These are phyloP conservation scores for Umbellularia californica DNA, from an alignment of 164 flowering plant genomes.

Conservation along the genomic window DNA sequence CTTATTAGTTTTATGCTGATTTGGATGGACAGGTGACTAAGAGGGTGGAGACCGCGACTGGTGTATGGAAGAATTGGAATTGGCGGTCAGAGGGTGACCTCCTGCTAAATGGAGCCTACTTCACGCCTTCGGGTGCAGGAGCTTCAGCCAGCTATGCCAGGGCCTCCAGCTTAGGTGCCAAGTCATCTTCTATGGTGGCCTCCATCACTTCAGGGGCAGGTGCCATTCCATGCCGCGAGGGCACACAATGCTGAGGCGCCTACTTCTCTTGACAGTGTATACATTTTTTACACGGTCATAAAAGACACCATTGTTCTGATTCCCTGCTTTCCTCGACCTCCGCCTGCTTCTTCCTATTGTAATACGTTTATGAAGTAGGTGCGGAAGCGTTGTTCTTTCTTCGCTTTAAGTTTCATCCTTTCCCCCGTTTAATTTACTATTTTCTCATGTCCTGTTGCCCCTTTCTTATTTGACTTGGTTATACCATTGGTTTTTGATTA, in stretches of 20 bases:
- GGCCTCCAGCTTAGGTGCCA: slow-evolving; percentile 92
- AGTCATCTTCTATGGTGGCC: slow-evolving; percentile 84
- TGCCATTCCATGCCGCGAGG: slow-evolving; percentile 63
- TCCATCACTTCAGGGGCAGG: slow-evolving; percentile 78
- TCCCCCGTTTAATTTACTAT: slow-evolving; percentile 1
- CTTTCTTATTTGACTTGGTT: too few relatives aligned
- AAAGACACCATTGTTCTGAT: background rate
- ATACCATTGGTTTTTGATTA: slow-evolving; percentile 19
- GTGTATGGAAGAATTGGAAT: slow-evolving; percentile 72
- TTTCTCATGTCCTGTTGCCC: background rate
- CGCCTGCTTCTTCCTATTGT: slow-evolving; percentile 49
- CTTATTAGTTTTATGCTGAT: background rate
- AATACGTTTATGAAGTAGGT: slow-evolving; percentile 35
- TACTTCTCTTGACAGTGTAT: slow-evolving; percentile 31
- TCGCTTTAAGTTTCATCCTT: slow-evolving; percentile 5
- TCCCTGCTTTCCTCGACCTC: slow-evolving; percentile 45
- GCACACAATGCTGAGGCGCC: slow-evolving; percentile 33
- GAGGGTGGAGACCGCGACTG: slow-evolving; percentile 57
- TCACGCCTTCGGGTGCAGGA: slow-evolving; percentile 89
- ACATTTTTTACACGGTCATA: slow-evolving; percentile 52
- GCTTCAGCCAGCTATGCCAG: slow-evolving; percentile 89
- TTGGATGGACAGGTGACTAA: slow-evolving; percentile 66
- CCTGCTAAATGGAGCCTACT: slow-evolving; percentile 88
- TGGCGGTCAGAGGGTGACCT: slow-evolving; percentile 96
- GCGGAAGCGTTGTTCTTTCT: slow-evolving; percentile 51